Percentiles rank a stretch among this genome's conserved stretches.
These are phyloP conservation scores for Ogataea salicorniae DNA, from an alignment of 805 yeast genomes.

Conservation along the genomic window DNA sequence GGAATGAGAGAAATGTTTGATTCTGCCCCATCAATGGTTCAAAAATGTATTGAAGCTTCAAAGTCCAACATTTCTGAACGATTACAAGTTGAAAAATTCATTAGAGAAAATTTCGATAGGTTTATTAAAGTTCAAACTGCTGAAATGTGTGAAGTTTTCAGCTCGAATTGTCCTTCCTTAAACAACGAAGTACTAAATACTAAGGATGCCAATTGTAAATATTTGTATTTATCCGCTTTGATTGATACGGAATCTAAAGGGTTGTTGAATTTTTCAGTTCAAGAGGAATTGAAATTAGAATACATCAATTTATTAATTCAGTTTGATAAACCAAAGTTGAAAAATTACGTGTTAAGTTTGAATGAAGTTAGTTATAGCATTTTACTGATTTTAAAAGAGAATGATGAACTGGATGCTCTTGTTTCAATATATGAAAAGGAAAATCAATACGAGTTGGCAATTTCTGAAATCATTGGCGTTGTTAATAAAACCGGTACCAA, in stretches of 20 bases:
- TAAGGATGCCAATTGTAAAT: constrained; percentile 24
- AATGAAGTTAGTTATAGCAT: constrained; percentile 11
- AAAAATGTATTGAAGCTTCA: constrained; percentile 20
- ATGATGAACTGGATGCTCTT: constrained; percentile 28
- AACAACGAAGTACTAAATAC: constrained; percentile 34
- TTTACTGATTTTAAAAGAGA: constrained; percentile 19
- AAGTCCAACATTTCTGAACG: constrained; percentile 11
- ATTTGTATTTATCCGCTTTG: constrained; percentile 31
- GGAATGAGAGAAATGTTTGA: constrained; percentile 26
- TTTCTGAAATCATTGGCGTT: constrained; percentile 21
- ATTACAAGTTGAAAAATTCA: constrained; percentile 21
- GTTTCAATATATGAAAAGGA: constrained; percentile 28
- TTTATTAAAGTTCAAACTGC: constrained; percentile 28
- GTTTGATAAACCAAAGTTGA: constrained; percentile 15
- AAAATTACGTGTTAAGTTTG: constrained; percentile 16
- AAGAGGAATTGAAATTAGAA: constrained; percentile 12
- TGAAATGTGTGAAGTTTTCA: constrained; percentile 34
- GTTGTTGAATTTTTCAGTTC: constrained; percentile 3
- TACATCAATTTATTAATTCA: constrained; percentile 27
- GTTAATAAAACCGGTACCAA: constrained; percentile 14
- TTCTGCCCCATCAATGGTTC: constrained; percentile 25
- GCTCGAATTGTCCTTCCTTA: constrained; percentile 33
- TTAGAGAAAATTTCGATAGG: constrained; percentile 26
- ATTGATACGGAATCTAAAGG: constrained; percentile 20
- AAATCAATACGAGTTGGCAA: constrained; percentile 28